phyloP scores from a whole-genome alignment of 768 basidiomycete genomes.

The Suillus brevipes region DNA sequence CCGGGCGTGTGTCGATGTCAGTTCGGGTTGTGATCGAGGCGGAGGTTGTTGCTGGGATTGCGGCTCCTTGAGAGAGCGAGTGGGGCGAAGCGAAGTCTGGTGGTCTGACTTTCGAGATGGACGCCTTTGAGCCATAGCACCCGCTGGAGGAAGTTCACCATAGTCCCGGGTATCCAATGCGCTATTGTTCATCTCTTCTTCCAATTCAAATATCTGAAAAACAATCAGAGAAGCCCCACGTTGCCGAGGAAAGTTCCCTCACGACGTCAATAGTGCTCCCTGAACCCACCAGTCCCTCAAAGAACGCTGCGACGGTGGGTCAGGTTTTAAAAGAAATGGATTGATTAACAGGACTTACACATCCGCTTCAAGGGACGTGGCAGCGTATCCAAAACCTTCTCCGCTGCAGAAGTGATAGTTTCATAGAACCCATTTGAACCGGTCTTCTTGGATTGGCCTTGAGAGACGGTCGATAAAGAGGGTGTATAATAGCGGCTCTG shows the following conservation, averaged over 20 bases:
- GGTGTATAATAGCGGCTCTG: background rate
- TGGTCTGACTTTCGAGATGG: conserved; percentile 33
- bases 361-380: conserved; percentile 75
- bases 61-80: conserved; percentile 20
- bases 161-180: conserved; percentile 55
- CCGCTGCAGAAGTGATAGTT: conserved; percentile 64
- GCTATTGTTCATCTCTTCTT: conserved; percentile 60
- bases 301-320: conserved; percentile 50
- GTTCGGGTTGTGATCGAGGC: background rate
- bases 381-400: conserved; percentile 70
- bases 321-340: background rate
- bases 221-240: background rate
- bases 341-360: conserved; percentile 46
- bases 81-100: conserved; percentile 26
- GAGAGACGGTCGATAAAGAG: conserved; percentile 3
- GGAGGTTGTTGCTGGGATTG: conserved; percentile 10
- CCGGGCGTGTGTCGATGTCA: conserved; percentile 3
- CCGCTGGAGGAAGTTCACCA: conserved; percentile 23
- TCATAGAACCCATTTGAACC: conserved; percentile 71
- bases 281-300: conserved; percentile 77
- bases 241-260: conserved; percentile 20
- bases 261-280: conserved; percentile 76
- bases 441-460: conserved; percentile 62
- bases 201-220: conserved; percentile 74
- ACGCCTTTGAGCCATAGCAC: conserved; percentile 29